Conservation (phyloP, 106 monocot species). For the Apostasia ramifera region DNA sequence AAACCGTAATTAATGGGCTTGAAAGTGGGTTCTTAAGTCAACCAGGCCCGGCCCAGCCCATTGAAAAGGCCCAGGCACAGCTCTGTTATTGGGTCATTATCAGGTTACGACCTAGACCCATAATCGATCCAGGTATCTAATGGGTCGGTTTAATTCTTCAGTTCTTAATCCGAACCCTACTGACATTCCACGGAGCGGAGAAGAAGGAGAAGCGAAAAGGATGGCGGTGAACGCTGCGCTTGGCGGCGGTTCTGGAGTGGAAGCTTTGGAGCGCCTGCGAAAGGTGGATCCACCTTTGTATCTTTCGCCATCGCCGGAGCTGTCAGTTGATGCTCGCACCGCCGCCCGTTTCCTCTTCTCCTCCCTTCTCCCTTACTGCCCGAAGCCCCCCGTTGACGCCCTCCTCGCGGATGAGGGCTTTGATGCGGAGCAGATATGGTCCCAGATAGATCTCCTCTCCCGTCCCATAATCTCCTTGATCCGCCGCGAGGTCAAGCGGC, state of each 20-base stretch:
- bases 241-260: slow-evolving; percentile 13
- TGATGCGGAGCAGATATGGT: slow-evolving; percentile 95
- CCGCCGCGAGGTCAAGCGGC: slow-evolving; percentile 27
- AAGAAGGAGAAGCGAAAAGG: neutral
- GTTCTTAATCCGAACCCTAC: too few species aligned
- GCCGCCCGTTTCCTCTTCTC: slow-evolving; percentile 49
- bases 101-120: too few species aligned
- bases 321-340: slow-evolving; percentile 38
- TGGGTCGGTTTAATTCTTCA: too few species aligned
- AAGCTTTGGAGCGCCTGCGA: slow-evolving; percentile 30
- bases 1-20: too few species aligned
- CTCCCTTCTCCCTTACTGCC: slow-evolving; percentile 40
- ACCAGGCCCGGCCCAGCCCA: too few species aligned
- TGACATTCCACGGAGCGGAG: too few species aligned
- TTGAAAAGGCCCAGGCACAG: too few species aligned
- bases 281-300: slow-evolving; percentile 33
- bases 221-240: slow-evolving; percentile 22
- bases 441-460: slow-evolving; percentile 65
- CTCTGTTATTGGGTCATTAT: too few species aligned
- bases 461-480: slow-evolving; percentile 32
- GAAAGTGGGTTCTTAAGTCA: too few species aligned
- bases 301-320: slow-evolving; percentile 52
- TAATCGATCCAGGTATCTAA: too few species aligned
- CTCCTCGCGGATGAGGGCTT: slow-evolving; percentile 58
- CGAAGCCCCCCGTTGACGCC: slow-evolving; percentile 44